A percentile compares a stretch with the other conserved stretches of the same genome.
Evolutionary conservation across 139 green algal species (phyloP).

Genomic region (Marvania coccoides): DNA sequence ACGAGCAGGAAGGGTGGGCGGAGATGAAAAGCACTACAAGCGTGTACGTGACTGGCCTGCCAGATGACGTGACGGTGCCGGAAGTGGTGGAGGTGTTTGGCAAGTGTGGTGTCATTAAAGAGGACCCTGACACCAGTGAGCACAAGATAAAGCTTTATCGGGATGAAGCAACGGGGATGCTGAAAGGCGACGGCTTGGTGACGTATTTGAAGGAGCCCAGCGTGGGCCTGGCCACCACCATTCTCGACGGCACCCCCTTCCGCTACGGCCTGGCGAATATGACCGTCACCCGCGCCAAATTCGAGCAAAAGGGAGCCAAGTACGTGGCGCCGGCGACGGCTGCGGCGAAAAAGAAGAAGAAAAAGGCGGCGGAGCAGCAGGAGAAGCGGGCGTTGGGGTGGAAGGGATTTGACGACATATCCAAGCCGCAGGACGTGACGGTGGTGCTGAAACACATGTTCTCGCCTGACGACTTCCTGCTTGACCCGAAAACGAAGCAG

Average conservation of each 20-base stretch:
- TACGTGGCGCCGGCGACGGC: slow-evolving; percentile 44
- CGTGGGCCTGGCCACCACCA: slow-evolving; percentile 66
- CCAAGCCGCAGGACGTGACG: slow-evolving; percentile 64
- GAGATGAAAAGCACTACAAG: slow-evolving; percentile 86
- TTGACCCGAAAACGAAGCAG: slow-evolving; percentile 23
- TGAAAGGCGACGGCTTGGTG: slow-evolving; percentile 87
- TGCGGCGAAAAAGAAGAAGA: slow-evolving; percentile 37
- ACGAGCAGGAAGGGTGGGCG: slow-evolving; percentile 54
- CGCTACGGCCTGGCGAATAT: slow-evolving; percentile 34
- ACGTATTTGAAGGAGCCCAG: slow-evolving; percentile 80
- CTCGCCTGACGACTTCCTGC: slow-evolving; percentile 55
- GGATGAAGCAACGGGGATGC: slow-evolving; percentile 51
- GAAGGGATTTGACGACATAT: slow-evolving; percentile 85
- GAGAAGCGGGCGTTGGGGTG: slow-evolving; percentile 61
- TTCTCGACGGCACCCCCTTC: slow-evolving; percentile 66
- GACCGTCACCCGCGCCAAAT: slow-evolving; percentile 52
- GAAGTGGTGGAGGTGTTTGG: slow-evolving; percentile 69
- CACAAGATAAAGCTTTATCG: slow-evolving; percentile 73
- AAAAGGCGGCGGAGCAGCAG: slow-evolving; percentile 46
- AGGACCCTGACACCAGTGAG: slow-evolving; percentile 27
- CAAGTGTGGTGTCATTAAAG: slow-evolving; percentile 76
- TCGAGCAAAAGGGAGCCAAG: slow-evolving; percentile 74
- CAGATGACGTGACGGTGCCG: slow-evolving; percentile 66
- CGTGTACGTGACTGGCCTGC: slow-evolving; percentile 92
- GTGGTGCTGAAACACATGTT: slow-evolving; percentile 90